These are phyloP conservation scores for Eustoma russellianum DNA, from an alignment of 257 asterid genomes.

Conservation along the genomic window DNA sequence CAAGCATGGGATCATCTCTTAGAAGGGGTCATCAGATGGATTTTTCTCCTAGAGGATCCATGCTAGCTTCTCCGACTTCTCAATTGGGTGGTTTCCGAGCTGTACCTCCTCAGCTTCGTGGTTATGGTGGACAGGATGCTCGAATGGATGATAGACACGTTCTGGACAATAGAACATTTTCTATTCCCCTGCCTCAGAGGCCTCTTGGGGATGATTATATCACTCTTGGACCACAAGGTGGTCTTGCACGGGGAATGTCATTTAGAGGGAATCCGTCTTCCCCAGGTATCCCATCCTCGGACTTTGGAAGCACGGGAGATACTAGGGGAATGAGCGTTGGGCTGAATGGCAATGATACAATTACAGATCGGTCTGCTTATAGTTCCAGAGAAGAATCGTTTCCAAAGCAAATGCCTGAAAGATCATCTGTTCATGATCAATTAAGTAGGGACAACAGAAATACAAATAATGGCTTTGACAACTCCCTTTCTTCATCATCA, in stretches of 20 bases:
- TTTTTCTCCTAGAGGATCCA: conserved; percentile 46
- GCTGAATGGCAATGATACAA: conserved; percentile 45
- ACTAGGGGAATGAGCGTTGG: conserved; percentile 46
- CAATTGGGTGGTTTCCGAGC: conserved; percentile 49
- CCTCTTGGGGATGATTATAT: conserved; percentile 60
- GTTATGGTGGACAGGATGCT: conserved; percentile 63
- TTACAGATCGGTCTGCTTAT: conserved; percentile 45
- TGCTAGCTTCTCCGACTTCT: conserved; percentile 51
- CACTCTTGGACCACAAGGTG: conserved; percentile 97
- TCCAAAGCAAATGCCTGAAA: conserved; percentile 47
- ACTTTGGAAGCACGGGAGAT: conserved; percentile 36
- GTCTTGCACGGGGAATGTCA: conserved; percentile 82
- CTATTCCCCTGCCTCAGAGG: conserved; percentile 70
- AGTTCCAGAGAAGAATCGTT: conserved; percentile 52
- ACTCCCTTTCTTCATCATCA: conserved; percentile 26
- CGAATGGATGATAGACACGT: conserved; percentile 56
- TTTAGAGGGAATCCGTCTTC: conserved; percentile 62
- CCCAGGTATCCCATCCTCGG: conserved; percentile 23
- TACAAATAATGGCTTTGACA: conserved; percentile 18
- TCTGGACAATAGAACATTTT: conserved; percentile 41
- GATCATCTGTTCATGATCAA: conserved; percentile 37
- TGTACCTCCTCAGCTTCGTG: conserved; percentile 47
- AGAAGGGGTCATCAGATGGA: conserved; percentile 74
- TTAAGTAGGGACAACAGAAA: conserved; percentile 21
- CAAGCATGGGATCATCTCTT: conserved; percentile 47